Evolutionary conservation across 2,329 filamentous ascomycete genomes (phyloP).

Genomic region (Trichoderma atrobrunneum): DNA sequence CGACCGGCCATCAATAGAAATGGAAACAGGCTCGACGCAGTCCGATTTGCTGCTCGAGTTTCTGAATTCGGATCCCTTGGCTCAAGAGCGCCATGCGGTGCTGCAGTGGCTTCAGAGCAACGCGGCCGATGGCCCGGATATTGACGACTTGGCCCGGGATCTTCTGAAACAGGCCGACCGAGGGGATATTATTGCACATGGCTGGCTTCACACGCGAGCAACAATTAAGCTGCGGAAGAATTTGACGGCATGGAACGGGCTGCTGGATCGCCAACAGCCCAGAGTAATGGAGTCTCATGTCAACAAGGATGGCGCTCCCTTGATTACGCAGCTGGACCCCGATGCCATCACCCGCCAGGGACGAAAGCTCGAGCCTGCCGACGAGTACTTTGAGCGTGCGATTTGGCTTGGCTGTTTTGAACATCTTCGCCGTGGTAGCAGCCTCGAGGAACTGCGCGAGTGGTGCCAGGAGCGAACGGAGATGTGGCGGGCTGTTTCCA

Average conservation of each 20-base stretch:
- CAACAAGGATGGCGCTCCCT: conserved; percentile 58
- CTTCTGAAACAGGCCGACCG: conserved; percentile 73
- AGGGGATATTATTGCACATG: conserved; percentile 78
- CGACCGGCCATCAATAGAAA: conserved; percentile 34
- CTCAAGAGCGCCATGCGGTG: conserved; percentile 74
- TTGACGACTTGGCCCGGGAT: conserved; percentile 73
- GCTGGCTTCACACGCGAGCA: conserved; percentile 88
- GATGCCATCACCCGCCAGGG: conserved; percentile 82
- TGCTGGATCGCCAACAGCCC: conserved; percentile 61
- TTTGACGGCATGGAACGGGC: conserved; percentile 63
- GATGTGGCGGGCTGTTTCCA: conserved; percentile 80
- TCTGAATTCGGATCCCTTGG: conserved; percentile 66
- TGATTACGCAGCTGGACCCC: conserved; percentile 88
- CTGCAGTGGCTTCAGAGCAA: conserved; percentile 84
- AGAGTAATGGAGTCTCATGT: conserved; percentile 55
- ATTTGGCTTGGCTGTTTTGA: conserved; percentile 96
- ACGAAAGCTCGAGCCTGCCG: conserved; percentile 72
- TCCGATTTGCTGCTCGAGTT: conserved; percentile 64
- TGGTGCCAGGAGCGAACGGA: conserved; percentile 87
- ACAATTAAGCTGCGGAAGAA: conserved; percentile 89
- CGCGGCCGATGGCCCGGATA: conserved; percentile 66
- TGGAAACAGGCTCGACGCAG: conserved; percentile 23
- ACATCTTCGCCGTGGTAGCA: conserved; percentile 80
- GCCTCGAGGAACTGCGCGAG: conserved; percentile 69
- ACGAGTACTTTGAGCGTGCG: conserved; percentile 83